These are phyloP conservation scores for Diaporthe vaccinii DNA, from an alignment of 2,329 filamentous ascomycete species.

Conservation along the genomic window DNA sequence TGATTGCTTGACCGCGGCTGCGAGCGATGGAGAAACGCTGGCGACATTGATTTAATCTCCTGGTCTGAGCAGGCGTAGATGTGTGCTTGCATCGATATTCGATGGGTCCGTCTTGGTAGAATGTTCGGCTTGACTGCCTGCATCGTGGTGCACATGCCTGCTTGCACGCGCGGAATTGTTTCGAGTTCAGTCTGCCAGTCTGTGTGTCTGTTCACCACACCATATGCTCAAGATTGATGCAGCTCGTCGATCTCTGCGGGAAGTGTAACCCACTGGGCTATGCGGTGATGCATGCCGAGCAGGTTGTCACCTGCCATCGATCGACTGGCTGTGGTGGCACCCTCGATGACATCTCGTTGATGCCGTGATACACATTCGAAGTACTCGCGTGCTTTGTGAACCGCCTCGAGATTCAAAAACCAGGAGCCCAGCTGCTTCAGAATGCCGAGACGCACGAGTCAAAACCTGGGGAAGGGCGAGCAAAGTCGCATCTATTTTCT, in stretches of 20 bases:
- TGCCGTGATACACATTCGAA: background rate
- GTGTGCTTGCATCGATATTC: background rate
- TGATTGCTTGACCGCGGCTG: slow-evolving; percentile 15
- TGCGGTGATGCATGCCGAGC: background rate
- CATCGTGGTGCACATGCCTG: background rate
- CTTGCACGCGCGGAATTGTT: background rate
- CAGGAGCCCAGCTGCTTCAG: slow-evolving; percentile 26
- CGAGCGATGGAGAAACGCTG: slow-evolving; percentile 15
- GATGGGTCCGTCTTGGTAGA: background rate
- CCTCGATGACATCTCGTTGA: background rate
- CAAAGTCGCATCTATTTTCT: slow-evolving; percentile 23
- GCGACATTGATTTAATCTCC: slow-evolving; percentile 29
- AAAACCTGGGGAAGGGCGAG: slow-evolving; percentile 29
- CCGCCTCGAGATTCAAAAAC: slow-evolving; percentile 20
- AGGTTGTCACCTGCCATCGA: background rate
- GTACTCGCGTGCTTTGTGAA: background rate
- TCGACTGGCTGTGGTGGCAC: slow-evolving; percentile 7
- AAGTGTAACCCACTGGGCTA: slow-evolving; percentile 4
- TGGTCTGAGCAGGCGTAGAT: background rate
- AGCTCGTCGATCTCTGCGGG: slow-evolving; percentile 20
- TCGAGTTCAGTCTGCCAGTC: background rate
- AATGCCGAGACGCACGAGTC: slow-evolving; percentile 32
- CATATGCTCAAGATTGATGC: background rate
- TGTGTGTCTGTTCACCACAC: background rate
- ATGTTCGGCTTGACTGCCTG: no score